Evolutionary conservation across 345 rosid species (phyloP).

Genomic region (Orychophragmus violaceus): DNA sequence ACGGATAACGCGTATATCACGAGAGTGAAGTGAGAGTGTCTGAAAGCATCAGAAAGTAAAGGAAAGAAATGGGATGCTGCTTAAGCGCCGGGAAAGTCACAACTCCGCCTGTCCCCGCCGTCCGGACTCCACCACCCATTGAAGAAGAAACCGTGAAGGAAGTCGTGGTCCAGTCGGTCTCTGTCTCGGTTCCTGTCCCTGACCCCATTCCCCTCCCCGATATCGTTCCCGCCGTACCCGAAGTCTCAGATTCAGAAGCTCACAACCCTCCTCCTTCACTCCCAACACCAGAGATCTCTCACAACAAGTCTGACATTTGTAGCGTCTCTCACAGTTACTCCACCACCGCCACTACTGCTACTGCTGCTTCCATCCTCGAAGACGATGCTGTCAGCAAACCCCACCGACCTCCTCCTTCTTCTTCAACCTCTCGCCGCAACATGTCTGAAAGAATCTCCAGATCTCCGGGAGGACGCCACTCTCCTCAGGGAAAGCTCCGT

Average conservation of each 20-base stretch:
- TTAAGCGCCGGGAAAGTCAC: slow-evolving; percentile 34
- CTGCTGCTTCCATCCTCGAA: slow-evolving; percentile 41
- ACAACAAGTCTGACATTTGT: slow-evolving; percentile 46
- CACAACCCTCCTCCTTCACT: slow-evolving; percentile 13
- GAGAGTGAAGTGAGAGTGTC: background rate
- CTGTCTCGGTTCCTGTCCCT: slow-evolving; percentile 23
- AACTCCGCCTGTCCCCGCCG: slow-evolving; percentile 5
- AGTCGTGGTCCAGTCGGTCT: slow-evolving; percentile 53
- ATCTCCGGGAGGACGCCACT: slow-evolving; percentile 26
- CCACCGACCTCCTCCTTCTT: slow-evolving; percentile 27
- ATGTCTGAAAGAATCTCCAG: slow-evolving; percentile 30
- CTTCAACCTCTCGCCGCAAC: slow-evolving; percentile 36
- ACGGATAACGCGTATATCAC: background rate
- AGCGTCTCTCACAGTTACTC: slow-evolving; percentile 50
- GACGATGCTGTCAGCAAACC: slow-evolving; percentile 57
- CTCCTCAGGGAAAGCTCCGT: slow-evolving; percentile 24
- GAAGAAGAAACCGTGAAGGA: slow-evolving; percentile 76
- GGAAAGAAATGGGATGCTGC: slow-evolving; percentile 55
- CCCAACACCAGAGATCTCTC: slow-evolving; percentile 38
- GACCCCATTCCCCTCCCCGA: slow-evolving; percentile 4
- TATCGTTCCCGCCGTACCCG: background rate
- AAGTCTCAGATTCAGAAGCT: slow-evolving; percentile 14
- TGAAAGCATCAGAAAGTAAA: background rate
- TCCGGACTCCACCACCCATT: slow-evolving; percentile 23
- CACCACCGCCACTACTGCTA: slow-evolving; percentile 42